Evolutionary conservation across 2,329 filamentous ascomycete species (phyloP).

Genomic region (Pyricularia grisea): DNA sequence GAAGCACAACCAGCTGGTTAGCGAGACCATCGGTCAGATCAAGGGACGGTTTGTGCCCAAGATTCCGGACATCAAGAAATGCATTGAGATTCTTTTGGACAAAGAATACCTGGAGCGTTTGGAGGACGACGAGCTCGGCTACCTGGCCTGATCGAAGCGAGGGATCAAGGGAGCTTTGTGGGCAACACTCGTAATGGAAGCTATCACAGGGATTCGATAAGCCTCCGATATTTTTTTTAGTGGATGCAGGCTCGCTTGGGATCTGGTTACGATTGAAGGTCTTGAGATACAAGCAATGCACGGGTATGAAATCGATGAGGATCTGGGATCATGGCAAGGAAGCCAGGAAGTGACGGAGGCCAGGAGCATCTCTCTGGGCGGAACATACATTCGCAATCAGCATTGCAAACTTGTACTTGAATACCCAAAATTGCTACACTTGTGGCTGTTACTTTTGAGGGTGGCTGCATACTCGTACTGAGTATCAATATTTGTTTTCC

Average conservation of each 20-base stretch:
- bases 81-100: slow-evolving; percentile 95
- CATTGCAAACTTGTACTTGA: neutral
- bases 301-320: neutral
- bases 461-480: neutral
- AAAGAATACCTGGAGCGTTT: slow-evolving; percentile 97
- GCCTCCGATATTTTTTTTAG: neutral
- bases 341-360: neutral
- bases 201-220: neutral
- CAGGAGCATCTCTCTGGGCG: neutral
- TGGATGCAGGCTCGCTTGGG: neutral
- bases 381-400: neutral
- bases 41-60: slow-evolving; percentile 87
- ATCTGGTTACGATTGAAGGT: neutral
- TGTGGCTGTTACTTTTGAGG: neutral
- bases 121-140: slow-evolving; percentile 89
- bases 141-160: slow-evolving; percentile 56
- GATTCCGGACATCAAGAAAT: slow-evolving; percentile 96
- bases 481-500: neutral
- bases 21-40: slow-evolving; percentile 94
- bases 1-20: slow-evolving; percentile 92
- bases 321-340: neutral
- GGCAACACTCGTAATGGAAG: neutral
- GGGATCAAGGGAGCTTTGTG: slow-evolving; percentile 19
- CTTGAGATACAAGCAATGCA: neutral
- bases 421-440: neutral